Evolutionary conservation across 331 rosid species (phyloP).

Genomic region (Quercus tomentella): DNA sequence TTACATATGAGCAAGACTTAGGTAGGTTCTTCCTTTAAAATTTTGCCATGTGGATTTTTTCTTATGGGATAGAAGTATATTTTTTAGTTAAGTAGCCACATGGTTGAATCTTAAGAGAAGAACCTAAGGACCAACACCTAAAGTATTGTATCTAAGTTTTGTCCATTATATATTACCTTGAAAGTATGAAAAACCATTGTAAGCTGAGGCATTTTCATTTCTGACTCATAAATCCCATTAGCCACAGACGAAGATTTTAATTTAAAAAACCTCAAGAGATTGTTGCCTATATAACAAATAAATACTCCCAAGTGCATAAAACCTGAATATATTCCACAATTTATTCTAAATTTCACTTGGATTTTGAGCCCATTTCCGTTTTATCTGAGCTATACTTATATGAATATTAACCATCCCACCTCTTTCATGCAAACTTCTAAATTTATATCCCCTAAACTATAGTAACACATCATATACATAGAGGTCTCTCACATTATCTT

Average conservation of each 20-base stretch:
- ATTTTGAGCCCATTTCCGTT: not conserved
- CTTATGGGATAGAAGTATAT: too few species aligned
- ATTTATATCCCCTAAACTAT: not conserved
- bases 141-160: too few species aligned
- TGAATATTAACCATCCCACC: not conserved
- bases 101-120: accelerated
- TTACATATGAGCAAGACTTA: too few species aligned
- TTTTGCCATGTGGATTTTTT: too few species aligned
- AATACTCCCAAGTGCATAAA: not conserved
- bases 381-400: not conserved
- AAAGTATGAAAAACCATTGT: not conserved
- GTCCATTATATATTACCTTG: too few species aligned
- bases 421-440: not conserved
- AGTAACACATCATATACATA: not conserved
- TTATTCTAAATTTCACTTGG: not conserved
- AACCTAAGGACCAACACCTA: accelerated
- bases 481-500: not conserved
- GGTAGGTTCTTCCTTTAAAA: accelerated
- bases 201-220: not conserved
- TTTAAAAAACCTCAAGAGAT: not conserved
- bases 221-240: not conserved
- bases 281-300: not conserved
- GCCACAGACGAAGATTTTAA: not conserved
- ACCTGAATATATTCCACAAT: not conserved
- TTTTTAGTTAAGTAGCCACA: too few species aligned